A percentile compares a stretch with the other conserved stretches of the same genome.
phyloP scores from a whole-genome alignment of 2,329 filamentous ascomycete genomes.

The Fusarium azukiicola region DNA sequence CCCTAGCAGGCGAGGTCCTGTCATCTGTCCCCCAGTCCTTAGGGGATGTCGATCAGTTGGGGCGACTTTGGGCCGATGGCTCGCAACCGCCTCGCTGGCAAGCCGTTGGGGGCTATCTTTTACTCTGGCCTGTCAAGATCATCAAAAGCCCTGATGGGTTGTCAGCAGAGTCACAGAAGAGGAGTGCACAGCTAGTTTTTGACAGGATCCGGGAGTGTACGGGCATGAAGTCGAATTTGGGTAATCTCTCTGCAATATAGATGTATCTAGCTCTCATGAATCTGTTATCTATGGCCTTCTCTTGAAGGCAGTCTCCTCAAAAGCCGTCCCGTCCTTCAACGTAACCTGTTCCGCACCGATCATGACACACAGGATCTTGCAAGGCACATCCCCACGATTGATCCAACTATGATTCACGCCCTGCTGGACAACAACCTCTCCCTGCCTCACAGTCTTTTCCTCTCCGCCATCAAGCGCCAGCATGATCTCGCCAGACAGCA shows the following conservation, averaged over 20 bases:
- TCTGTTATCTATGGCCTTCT: too few relatives aligned
- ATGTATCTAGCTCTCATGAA: too few relatives aligned
- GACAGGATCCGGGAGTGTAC: constrained; percentile 64
- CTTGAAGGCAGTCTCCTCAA: constrained; percentile 60
- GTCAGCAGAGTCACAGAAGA: constrained; percentile 55
- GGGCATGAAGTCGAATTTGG: constrained; percentile 62
- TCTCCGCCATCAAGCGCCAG: constrained; percentile 66
- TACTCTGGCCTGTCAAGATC: constrained; percentile 64
- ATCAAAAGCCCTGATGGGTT: constrained; percentile 53
- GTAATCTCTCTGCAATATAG: constrained; percentile 52
- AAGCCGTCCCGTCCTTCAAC: constrained; percentile 59
- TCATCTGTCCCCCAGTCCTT: constrained; percentile 63
- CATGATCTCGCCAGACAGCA: constrained; percentile 65
- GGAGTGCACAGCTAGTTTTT: constrained; percentile 54
- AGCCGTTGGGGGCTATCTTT: constrained; percentile 62
- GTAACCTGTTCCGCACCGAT: constrained; percentile 64
- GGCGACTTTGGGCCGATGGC: constrained; percentile 25
- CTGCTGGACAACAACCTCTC: constrained; percentile 66
- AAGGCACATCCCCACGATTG: constrained; percentile 62
- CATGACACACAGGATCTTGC: constrained; percentile 65
- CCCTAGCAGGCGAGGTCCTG: constrained; percentile 59
- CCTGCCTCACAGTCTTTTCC: constrained; percentile 60
- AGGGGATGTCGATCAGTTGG: constrained; percentile 59
- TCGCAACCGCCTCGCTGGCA: constrained; percentile 52
- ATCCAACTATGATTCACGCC: constrained; percentile 70